Percentiles rank a stretch among this genome's conserved stretches.
These are phyloP conservation scores for Cnidoscolus chayamansa DNA, from an alignment of 441 rosid species.

Conservation along the genomic window DNA sequence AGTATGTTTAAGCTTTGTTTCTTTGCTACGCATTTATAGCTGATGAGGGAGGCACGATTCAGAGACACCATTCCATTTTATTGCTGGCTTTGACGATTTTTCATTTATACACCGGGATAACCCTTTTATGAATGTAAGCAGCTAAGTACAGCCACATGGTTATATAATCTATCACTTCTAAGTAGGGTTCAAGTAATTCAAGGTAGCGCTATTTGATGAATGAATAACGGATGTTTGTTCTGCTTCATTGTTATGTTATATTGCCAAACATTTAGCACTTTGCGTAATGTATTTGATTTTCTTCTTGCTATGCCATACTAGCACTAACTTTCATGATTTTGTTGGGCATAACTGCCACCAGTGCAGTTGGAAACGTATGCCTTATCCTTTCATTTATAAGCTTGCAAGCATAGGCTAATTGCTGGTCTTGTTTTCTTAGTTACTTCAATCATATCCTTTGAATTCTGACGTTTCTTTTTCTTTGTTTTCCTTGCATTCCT, in stretches of 20 bases:
- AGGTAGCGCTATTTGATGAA: background rate
- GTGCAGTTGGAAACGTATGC: background rate
- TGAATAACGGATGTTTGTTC: background rate
- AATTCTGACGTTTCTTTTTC: background rate
- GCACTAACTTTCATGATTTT: background rate
- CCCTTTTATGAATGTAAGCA: background rate
- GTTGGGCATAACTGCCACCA: background rate
- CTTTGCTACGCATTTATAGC: background rate
- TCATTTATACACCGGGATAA: background rate
- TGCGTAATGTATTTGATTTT: background rate
- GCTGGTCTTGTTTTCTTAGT: constrained; percentile 7
- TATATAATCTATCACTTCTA: background rate
- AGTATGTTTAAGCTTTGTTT: background rate
- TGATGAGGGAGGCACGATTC: background rate
- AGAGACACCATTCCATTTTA: background rate
- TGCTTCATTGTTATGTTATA: background rate
- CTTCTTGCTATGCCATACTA: background rate
- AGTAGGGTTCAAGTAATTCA: background rate
- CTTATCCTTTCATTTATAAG: background rate
- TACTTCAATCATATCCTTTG: constrained; percentile 15
- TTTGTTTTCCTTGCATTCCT: constrained; percentile 4
- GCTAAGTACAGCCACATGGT: background rate
- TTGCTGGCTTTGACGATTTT: background rate
- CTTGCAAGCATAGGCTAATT: background rate
- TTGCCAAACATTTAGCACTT: background rate